Evolutionary conservation across 225 moss, liverwort and hornwort genomes (phyloP).

Genomic region (Lunularia cruciata): DNA sequence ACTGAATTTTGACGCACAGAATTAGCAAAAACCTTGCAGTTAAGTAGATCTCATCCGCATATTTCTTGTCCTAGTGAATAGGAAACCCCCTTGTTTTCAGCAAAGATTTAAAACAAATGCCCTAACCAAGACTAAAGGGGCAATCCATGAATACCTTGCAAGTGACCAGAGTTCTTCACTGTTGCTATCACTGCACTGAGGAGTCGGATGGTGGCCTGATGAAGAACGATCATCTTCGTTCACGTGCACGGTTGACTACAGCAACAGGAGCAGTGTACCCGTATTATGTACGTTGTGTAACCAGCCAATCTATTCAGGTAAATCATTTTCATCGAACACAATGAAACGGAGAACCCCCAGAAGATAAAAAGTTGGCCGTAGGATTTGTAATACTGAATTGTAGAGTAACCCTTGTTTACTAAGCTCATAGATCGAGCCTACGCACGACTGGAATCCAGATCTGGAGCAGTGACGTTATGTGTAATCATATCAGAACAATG

Average conservation of each 20-base stretch:
- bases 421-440: neutral
- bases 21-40: neutral
- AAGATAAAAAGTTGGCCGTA: no score
- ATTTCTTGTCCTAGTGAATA: neutral
- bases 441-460: neutral
- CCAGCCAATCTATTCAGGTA: neutral
- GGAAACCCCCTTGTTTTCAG: neutral
- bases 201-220: neutral
- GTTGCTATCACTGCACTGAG: neutral
- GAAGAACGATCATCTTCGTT: neutral
- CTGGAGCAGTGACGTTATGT: neutral
- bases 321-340: no score
- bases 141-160: neutral
- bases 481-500: neutral
- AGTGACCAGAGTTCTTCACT: neutral
- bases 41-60: neutral
- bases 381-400: no score
- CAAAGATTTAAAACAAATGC: neutral
- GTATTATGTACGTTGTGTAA: neutral
- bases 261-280: conserved; percentile 9
- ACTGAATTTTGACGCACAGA: neutral
- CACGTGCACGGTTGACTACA: conserved; percentile 11
- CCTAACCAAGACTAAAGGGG: neutral
- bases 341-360: no score
- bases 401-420: no score